phyloP scores from a whole-genome alignment of 257 asterid genomes.

The Orobanche coerulescens region DNA sequence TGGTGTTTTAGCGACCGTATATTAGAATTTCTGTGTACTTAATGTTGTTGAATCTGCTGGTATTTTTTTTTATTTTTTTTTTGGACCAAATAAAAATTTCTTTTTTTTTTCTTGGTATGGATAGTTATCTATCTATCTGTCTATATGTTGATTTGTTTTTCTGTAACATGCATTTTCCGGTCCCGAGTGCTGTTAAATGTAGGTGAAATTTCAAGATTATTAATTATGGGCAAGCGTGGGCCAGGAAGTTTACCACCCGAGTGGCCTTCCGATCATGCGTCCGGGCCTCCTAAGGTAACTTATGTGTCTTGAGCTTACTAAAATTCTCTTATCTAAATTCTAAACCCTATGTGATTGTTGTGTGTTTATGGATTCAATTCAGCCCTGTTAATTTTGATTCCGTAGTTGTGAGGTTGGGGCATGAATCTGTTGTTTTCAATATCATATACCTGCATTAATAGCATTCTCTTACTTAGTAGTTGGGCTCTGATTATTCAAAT shows the following conservation, averaged over 20 bases:
- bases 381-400: not conserved
- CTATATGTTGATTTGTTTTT: not conserved
- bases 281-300: slow-evolving; percentile 37
- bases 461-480: not conserved
- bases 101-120: too few species aligned
- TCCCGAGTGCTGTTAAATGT: not conserved
- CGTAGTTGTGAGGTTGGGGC: not conserved
- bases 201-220: slow-evolving; percentile 35
- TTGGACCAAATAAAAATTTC: slow-evolving; percentile 7
- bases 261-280: slow-evolving; percentile 25
- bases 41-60: not conserved
- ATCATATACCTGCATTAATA: not conserved
- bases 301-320: not conserved
- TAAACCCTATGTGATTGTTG: not conserved
- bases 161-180: not conserved
- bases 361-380: not conserved
- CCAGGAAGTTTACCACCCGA: slow-evolving; percentile 31
- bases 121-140: too few species aligned
- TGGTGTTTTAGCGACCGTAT: too few species aligned
- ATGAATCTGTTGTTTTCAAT: not conserved
- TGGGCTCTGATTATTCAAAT: not conserved
- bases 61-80: not conserved
- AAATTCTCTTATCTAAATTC: not conserved
- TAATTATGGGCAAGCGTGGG: slow-evolving; percentile 27
- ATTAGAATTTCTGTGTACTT: slow-evolving; percentile 13